phyloP scores from a whole-genome alignment of 2,329 filamentous ascomycete species.

The Ceratocystis alfenasii region DNA sequence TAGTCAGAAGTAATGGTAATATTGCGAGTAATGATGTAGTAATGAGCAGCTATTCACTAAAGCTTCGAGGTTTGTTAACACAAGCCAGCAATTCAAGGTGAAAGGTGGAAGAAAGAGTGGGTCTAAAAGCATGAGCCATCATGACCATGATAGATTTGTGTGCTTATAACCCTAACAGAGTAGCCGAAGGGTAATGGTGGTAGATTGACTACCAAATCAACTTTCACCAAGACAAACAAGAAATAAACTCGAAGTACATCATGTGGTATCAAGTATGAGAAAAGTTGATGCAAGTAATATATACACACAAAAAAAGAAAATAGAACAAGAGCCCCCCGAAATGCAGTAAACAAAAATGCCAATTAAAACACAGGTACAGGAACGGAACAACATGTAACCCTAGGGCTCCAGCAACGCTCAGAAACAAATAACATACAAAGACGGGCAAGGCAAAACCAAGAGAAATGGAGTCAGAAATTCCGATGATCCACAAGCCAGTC shows the following conservation, averaged over 20 bases:
- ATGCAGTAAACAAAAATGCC: neutral
- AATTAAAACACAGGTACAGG: neutral
- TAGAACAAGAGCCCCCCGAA: neutral
- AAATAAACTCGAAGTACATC: neutral
- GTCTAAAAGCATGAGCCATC: constrained; percentile 14
- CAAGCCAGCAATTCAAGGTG: neutral
- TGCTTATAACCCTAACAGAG: neutral
- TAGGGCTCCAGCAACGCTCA: too few species aligned
- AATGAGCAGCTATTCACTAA: neutral
- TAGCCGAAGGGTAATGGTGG: neutral
- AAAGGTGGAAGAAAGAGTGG: neutral
- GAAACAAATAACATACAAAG: too few species aligned
- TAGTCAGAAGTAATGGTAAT: neutral
- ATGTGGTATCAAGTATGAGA: neutral
- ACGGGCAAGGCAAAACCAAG: too few species aligned
- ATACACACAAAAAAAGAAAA: constrained; percentile 3
- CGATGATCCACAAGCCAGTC: neutral
- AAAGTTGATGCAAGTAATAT: neutral
- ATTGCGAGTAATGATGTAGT: neutral
- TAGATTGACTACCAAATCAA: neutral
- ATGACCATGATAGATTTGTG: neutral
- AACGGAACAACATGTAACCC: too few species aligned
- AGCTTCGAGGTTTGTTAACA: neutral
- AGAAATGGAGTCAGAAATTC: too few species aligned
- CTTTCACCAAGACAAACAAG: neutral